Base-by-base conservation (phyloP, 2,329 filamentous ascomycete species). In the Aspergillus sp. region DNA sequence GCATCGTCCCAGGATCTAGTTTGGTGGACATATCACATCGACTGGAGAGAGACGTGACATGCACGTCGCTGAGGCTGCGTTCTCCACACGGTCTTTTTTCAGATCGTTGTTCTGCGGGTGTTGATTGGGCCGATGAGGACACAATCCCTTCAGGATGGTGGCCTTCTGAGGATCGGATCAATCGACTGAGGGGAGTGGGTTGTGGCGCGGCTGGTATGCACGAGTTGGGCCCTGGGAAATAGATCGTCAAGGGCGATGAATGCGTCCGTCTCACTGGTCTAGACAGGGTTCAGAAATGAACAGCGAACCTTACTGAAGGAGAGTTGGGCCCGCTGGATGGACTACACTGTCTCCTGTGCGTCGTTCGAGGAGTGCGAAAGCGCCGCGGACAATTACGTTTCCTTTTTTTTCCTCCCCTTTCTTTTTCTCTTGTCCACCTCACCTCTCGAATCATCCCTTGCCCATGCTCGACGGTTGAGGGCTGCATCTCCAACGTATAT, bases 21-120 rank as follows among this genome's bases (percentile, higher is more conserved):
- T 61, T 54, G 58, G 55, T 61, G 59, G 61, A 68, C 61, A 59
- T 58, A 65, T 68, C 66, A 69, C 64, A 66, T 69, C 60, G 56
- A 57, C 61, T 56, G 54, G 51, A 13, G 3, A 17, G 40, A 17
- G 50, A 56, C 53, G 56, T 61, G 55, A 58, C 58, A 58, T 59
- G 57, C 63, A 64, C 59, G 52, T 55, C 52, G 52, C 53, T 55
- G 53, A 61, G 43, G 41, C 45, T 50, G 58, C 57, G 50, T 50
- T 36, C 49, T 49, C 46, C 54, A 49, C 49, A 43, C 47, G 44
- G 52, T 45, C 41, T 40, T 29, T 47, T n/a, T 51, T 51, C 49
- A 56, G 55, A 53, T 46, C 52, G 45, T 56, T 50, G 46, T 25
- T 47, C 36, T 47, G 54, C 25, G 44, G 54, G 34, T 36, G 47